phyloP scores from a whole-genome alignment of 768 basidiomycete genomes.

The Tubosaeta sp. region DNA sequence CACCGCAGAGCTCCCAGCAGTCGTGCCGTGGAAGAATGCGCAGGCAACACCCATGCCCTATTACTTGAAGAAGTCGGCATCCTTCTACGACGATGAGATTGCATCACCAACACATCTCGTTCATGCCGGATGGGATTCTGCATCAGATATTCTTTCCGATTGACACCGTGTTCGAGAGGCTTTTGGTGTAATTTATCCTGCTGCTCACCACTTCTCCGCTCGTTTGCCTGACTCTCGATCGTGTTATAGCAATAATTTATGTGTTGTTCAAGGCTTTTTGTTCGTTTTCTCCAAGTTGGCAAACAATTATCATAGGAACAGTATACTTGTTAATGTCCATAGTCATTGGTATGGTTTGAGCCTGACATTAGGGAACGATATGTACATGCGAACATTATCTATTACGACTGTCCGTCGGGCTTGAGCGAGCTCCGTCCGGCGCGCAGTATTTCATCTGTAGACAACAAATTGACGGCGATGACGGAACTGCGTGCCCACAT shows the following conservation, averaged over 20 bases:
- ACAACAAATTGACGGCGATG: slow-evolving; percentile 92
- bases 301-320: slow-evolving; percentile 24
- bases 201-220: slow-evolving; percentile 12
- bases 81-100: slow-evolving; percentile 36
- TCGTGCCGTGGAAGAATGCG: slow-evolving; percentile 33
- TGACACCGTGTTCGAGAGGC: slow-evolving; percentile 18
- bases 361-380: slow-evolving; percentile 20
- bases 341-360: slow-evolving; percentile 16
- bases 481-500: slow-evolving; percentile 57
- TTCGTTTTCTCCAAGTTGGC: slow-evolving; percentile 6
- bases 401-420: slow-evolving; percentile 61
- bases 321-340: slow-evolving; percentile 31
- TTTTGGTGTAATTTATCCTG: slow-evolving; percentile 23
- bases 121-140: slow-evolving; percentile 56
- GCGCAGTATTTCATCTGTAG: slow-evolving; percentile 92
- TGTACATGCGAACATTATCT: slow-evolving; percentile 22
- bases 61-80: slow-evolving; percentile 37
- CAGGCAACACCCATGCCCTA: slow-evolving; percentile 33
- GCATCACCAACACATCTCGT: slow-evolving; percentile 47
- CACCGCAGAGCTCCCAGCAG: slow-evolving; percentile 29
- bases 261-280: slow-evolving; percentile 9
- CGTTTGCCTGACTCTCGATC: slow-evolving; percentile 15
- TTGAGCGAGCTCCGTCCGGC: slow-evolving; percentile 87
- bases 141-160: slow-evolving; percentile 38
- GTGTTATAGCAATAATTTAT: slow-evolving; percentile 27